phyloP scores from a whole-genome alignment of 2,329 filamentous ascomycete genomes.

The Trichoderma guizhouense region DNA sequence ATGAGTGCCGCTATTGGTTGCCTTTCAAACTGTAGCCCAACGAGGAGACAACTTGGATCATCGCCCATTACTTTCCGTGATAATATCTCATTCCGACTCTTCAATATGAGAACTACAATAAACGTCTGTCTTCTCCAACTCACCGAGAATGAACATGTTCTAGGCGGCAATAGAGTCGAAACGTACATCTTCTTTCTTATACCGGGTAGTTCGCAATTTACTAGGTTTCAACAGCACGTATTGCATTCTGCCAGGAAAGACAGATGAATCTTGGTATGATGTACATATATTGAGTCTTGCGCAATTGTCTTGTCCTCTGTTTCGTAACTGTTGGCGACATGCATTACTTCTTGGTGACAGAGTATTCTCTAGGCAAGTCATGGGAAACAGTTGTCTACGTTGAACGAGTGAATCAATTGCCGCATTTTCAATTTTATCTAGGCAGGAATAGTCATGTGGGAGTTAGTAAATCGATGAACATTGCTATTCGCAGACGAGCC shows the following conservation, averaged over 20 bases:
- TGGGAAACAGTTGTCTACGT: not conserved
- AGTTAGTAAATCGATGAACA: not conserved
- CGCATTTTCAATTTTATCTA: not conserved
- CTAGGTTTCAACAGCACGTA: not conserved
- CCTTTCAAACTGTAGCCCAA: not conserved
- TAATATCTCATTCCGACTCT: constrained; percentile 24
- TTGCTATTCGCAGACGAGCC: not conserved
- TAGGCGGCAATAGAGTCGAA: not conserved
- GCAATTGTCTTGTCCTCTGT: not conserved
- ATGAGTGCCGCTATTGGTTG: constrained; percentile 26
- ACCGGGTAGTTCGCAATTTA: too few species aligned
- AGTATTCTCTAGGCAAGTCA: not conserved
- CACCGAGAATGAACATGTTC: not conserved
- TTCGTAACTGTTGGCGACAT: too few species aligned
- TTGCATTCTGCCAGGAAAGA: not conserved
- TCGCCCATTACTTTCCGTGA: constrained; percentile 34
- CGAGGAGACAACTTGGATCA: not conserved
- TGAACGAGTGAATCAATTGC: not conserved
- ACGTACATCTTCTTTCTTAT: not conserved
- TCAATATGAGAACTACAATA: constrained; percentile 45
- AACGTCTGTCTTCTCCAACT: constrained; percentile 33
- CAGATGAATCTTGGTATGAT: not conserved
- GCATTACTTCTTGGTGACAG: not conserved
- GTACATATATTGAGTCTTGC: not conserved
- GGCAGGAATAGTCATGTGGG: not conserved